Evolutionary conservation across 495 filamentous ascomycete species (phyloP).

Genomic region (Tuber umbilicatum): DNA sequence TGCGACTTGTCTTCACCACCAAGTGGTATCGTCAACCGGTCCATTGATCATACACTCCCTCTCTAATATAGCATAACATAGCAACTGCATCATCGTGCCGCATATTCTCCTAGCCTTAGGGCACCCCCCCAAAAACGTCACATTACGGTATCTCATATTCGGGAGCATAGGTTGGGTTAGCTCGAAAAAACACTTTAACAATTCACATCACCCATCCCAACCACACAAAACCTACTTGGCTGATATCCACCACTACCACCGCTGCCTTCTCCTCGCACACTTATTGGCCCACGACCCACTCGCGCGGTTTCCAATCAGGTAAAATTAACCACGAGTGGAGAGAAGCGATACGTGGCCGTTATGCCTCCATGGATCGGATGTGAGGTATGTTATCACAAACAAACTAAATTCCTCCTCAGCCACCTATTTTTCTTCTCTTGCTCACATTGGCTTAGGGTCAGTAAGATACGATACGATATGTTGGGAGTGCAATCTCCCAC

Average conservation of each 20-base stretch:
- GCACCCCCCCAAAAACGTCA: neutral
- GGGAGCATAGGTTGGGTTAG: neutral
- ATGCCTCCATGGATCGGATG: neutral
- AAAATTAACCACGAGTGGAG: neutral
- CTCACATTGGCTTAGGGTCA: neutral
- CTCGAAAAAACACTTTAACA: neutral
- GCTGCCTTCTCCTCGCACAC: neutral
- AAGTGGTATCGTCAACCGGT: neutral
- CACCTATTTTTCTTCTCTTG: neutral
- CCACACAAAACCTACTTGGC: neutral
- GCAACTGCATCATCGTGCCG: neutral
- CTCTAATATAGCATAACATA: neutral
- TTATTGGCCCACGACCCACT: neutral
- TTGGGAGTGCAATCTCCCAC: neutral
- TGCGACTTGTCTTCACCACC: neutral
- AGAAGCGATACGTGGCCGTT: neutral
- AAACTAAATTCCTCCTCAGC: neutral
- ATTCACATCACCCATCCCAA: neutral
- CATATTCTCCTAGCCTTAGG: neutral
- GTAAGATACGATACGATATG: neutral
- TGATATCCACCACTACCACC: neutral
- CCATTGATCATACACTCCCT: neutral
- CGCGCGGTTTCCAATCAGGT: neutral
- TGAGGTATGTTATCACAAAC: neutral
- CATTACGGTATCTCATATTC: neutral